A percentile compares a stretch with the other conserved stretches of the same genome.
Conservation (phyloP, 805 yeast genomes). For the Brettanomyces naardenensis region DNA sequence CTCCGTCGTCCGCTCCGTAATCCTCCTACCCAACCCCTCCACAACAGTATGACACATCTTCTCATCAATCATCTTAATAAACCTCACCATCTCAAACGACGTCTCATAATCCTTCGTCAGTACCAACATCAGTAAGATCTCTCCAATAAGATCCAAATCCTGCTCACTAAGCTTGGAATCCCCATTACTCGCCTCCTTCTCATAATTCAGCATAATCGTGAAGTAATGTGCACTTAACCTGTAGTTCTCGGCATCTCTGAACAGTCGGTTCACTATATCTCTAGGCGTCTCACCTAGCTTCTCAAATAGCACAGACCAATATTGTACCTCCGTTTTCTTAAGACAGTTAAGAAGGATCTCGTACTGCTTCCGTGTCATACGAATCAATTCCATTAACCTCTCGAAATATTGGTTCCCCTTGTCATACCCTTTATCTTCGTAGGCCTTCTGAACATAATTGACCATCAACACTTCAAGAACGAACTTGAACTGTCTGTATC, state of each 20-base stretch:
- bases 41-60: constrained; percentile 30
- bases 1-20: too few species aligned
- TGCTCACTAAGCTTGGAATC: constrained; percentile 8
- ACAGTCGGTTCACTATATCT: constrained; percentile 33
- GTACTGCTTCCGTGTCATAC: constrained; percentile 23
- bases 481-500: constrained; percentile 36
- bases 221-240: constrained; percentile 44
- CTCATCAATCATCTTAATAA: constrained; percentile 40
- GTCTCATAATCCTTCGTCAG: constrained; percentile 39
- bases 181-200: constrained; percentile 12
- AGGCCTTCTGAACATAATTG: constrained; percentile 24
- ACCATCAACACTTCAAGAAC: constrained; percentile 43
- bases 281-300: constrained; percentile 36
- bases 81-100: constrained; percentile 47
- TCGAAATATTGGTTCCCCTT: constrained; percentile 19
- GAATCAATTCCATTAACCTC: constrained; percentile 25
- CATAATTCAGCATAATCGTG: constrained; percentile 44
- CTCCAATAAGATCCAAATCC: constrained; percentile 34
- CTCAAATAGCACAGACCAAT: constrained; percentile 42
- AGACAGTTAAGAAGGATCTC: constrained; percentile 42
- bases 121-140: constrained; percentile 36
- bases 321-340: constrained; percentile 44
- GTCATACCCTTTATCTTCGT: constrained; percentile 26
- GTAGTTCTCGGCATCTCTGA: constrained; percentile 30
- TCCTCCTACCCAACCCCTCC: too few species aligned